Percentiles rank a stretch among this genome's conserved stretches.
Evolutionary conservation across 345 rosid species (phyloP).

Genomic region (Rhodomyrtus tomentosa): DNA sequence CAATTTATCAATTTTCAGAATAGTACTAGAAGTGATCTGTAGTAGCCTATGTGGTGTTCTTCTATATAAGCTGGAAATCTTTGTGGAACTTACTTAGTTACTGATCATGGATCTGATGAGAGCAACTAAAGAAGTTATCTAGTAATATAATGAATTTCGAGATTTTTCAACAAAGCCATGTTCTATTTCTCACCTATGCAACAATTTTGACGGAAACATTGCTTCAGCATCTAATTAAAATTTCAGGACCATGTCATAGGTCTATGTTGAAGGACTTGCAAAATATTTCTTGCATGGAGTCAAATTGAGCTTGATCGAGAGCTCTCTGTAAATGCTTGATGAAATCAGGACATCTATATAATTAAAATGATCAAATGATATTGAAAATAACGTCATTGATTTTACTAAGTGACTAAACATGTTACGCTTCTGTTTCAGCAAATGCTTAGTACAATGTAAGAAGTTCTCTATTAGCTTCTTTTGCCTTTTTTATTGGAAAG

Average conservation of each 20-base stretch:
- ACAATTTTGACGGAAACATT: too few relatives aligned
- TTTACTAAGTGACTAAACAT: not conserved
- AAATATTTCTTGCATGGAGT: not conserved
- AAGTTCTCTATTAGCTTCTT: not conserved
- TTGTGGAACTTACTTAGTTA: not conserved
- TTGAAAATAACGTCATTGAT: too few relatives aligned
- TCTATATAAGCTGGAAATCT: not conserved
- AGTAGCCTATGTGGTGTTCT: not conserved
- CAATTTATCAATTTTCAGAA: not conserved
- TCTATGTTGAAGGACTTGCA: not conserved
- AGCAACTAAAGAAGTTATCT: not conserved
- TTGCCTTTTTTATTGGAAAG: not conserved
- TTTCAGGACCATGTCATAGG: not conserved
- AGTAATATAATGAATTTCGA: not conserved
- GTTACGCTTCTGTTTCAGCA: not conserved
- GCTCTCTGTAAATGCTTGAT: too few relatives aligned
- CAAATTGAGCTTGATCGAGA: not conserved
- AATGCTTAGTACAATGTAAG: not conserved
- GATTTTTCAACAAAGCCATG: not conserved
- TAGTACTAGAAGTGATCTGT: not conserved
- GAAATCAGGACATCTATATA: too few relatives aligned
- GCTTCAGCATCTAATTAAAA: not conserved
- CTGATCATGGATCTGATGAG: not conserved
- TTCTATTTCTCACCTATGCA: not conserved
- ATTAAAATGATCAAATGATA: too few relatives aligned